Base-by-base conservation (phyloP, 2,329 filamentous ascomycete species). In the Monosporascus sp. region DNA sequence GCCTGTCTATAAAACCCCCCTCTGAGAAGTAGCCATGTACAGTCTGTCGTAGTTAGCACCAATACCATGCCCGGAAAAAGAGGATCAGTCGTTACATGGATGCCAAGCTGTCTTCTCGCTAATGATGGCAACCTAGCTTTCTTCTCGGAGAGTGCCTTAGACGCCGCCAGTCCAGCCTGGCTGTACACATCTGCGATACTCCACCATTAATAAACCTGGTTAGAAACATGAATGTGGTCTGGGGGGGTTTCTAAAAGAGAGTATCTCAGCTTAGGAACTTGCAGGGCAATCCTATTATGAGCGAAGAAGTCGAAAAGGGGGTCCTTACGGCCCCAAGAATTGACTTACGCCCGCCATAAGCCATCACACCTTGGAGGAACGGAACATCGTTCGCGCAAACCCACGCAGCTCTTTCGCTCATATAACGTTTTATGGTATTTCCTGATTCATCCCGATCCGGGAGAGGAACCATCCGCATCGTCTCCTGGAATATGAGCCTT, bases 1-100 rank as follows among this genome's bases (percentile, higher is more conserved):
- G 80, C 2, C 79, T 73, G 55, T 81, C 76, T 1, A 62, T 54
- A 5, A 70, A 63, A 5, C 77, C 80, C 0, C 70, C 68, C 22
- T 75, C 72, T 2, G 77, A 77, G 61, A 83, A 84, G 60, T 75
- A 79, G 8, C 79, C 80, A 59, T 82, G 77, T 22, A 83, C 78
- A 8, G 78, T 77, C 79, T 82, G 38, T 50, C 8, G 37, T 53
- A 49, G 46, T 58, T 43, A 57, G 56, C 27, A 53, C 43, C 14
- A 20, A n/a, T 38, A 18, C 11, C 15, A 24, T 46, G 20, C 27
- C 24, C 11, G 17, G 25, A 49, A 37, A 49, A 52, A 36, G 43
- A 46, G 51, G 50, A 46, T n/a, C 44, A 25, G n/a, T 5, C 49
- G 72, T 54, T 67, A 76, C 74, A 63, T 77, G 75, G 48, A 76